Base-by-base conservation (phyloP, 139 green algal genomes). In the Chlamydomonas sp. region DNA sequence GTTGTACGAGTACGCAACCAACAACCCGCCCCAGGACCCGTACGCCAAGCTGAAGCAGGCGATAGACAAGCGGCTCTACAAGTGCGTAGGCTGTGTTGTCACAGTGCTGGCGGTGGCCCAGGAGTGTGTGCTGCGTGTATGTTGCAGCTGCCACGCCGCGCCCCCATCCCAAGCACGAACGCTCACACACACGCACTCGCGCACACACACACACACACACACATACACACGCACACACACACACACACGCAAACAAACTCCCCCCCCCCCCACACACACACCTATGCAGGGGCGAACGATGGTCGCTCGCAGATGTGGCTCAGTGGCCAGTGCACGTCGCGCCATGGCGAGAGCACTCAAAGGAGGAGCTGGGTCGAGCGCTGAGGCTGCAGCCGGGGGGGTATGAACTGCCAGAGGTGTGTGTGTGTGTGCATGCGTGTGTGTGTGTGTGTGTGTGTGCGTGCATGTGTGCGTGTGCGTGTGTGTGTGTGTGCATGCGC, bases 321-420 rank as follows among this genome's bases (percentile, higher is more conserved):
- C 29, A 38, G 26, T 38, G 60, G 60, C 60, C 60, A 49, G 28
- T 26, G 60, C 60, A 38, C n/a, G 31, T 26, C 8, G 26, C 47
- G 10, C 30, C 26, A 30, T 16, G 10, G 30, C 60, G 28, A 13
- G 28, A 67, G 34, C 30, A 36, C 26, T 64, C 54, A 10, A 64
- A 26, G 20, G 54, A 64, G 22, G 54, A 67, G 26, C 39, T 67
- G 8, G 5, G 60, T 16, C 30, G 26, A 22, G 60, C 60, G 8
- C 60, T 67, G 31, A 28, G 6, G 30, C 60, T 67, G 20, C 20
- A 26, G 20, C 60, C 60, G 22, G 60, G 60, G 10, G 26, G 60
- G 16, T 67, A 26, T 67, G 28, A 67, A 6, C 33, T 67, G 8
- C 26, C 8, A 24, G 60, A 67, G 60, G 60, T 67, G 31, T 48